phyloP scores from a whole-genome alignment of 495 filamentous ascomycete species.

The Penicillium ucsense region DNA sequence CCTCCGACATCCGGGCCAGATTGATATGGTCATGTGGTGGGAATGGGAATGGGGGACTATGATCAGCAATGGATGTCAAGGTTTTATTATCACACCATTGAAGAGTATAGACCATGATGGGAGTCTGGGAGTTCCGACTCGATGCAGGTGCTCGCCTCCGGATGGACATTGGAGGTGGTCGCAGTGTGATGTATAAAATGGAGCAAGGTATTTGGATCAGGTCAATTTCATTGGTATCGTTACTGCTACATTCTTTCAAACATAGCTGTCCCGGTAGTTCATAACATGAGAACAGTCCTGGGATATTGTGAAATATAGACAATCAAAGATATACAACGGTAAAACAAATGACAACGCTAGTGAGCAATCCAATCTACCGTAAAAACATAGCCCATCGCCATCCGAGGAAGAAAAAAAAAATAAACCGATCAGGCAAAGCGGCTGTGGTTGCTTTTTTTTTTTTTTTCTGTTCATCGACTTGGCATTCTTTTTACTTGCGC shows the following conservation, averaged over 20 bases:
- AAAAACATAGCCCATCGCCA: too few relatives aligned
- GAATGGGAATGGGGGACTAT: too few relatives aligned
- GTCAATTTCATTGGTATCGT: constrained; percentile 23
- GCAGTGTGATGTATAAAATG: not conserved
- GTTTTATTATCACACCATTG: too few relatives aligned
- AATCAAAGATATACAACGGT: not conserved
- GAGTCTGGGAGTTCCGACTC: not conserved
- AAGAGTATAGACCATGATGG: not conserved
- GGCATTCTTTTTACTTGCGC: constrained; percentile 45
- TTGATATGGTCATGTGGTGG: too few relatives aligned
- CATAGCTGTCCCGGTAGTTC: constrained; percentile 1
- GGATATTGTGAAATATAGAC: too few relatives aligned
- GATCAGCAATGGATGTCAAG: too few relatives aligned
- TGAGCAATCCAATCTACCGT: too few relatives aligned
- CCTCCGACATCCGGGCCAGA: too few relatives aligned
- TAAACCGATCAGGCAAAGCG: constrained; percentile 4
- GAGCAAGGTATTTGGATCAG: not conserved
- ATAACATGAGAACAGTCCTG: too few relatives aligned
- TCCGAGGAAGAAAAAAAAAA: constrained; percentile 6
- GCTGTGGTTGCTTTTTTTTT: not conserved
- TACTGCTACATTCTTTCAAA: constrained; percentile 13
- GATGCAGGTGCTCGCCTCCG: not conserved
- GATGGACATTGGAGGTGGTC: too few relatives aligned
- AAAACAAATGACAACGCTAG: too few relatives aligned
- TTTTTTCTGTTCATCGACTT: not conserved